Base-by-base conservation (phyloP, 2,329 filamentous ascomycete species). In the Emmonsiellopsis sp. region DNA sequence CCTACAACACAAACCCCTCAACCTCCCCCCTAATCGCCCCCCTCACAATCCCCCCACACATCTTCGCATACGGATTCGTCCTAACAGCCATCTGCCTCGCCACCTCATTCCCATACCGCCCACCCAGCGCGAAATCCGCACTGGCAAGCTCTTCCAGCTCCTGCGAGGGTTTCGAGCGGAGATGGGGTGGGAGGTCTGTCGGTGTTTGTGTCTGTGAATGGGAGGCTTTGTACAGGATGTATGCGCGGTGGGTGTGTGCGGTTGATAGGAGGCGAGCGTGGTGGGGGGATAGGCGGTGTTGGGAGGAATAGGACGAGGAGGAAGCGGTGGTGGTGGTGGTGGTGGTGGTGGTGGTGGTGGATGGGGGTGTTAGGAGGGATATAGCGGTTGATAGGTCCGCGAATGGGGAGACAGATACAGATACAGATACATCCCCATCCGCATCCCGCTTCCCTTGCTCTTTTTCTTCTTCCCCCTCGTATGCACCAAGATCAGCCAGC, bases 11-110 rank as follows among this genome's bases (percentile, higher is more conserved):
- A 43, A 42, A 57, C 44, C 68, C 65, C 41, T 66, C 70, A 51
- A 75, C 69, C 67, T 83, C 80, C 64, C 79, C 78, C 60, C 67
- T 74, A 68, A 83, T 69, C 11, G 80, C 80, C 66, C 82, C 78
- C 68, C 77, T 78, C 9, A 83, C 80, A 63, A 83, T 82, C 1
- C 73, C 78, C 4, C 80, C 80, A 65, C 80, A 83, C 70, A 83
- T 76, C 67, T 81, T 82, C 34, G 79, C 79, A 67, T 83, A 81
- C 32, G 80, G 80, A 68, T 83, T 83, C 47, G 79, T 82, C 65
- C 77, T 72, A 13, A 83, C 79, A 11, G 79, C 78, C 69, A 83
- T 70, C 59, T 79, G 76, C 60, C 76, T 73, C 43, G 79, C 80
- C 26, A 79, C 71, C 54, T 77, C 73, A 63, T 81, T 81, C 1